Evolutionary conservation across 169 alveolate genomes (phyloP).

Genomic region (Plasmodium yoelii): DNA sequence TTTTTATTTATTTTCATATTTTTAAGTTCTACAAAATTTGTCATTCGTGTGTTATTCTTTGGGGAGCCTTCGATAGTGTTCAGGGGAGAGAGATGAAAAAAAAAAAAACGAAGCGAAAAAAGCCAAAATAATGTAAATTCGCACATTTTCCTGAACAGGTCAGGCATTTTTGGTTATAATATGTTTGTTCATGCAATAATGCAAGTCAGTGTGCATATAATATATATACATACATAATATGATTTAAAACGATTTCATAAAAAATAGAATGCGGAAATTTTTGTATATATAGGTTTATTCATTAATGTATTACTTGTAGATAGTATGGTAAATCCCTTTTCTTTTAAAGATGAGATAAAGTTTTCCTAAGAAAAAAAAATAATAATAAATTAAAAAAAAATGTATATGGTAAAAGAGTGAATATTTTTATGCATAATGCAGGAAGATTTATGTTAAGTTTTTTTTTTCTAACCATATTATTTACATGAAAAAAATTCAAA

Average conservation of each 20-base stretch:
- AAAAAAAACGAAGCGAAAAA: no score
- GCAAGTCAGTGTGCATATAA: no score
- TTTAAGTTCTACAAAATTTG: slow-evolving; percentile 9
- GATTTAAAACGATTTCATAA: no score
- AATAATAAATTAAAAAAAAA: background rate
- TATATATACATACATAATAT: no score
- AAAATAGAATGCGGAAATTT: no score
- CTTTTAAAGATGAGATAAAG: slow-evolving; percentile 3
- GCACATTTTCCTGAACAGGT: no score
- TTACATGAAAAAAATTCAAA: slow-evolving; percentile 39
- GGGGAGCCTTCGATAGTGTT: slow-evolving; percentile 20
- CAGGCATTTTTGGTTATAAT: no score
- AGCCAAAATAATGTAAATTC: background rate
- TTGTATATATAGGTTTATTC: background rate
- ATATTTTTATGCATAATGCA: background rate
- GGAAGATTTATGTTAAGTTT: background rate
- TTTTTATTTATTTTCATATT: slow-evolving; percentile 7
- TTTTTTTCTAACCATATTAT: slow-evolving; percentile 22
- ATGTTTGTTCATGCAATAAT: no score
- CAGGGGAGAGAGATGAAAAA: background rate
- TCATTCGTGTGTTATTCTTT: background rate
- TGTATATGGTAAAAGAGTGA: background rate
- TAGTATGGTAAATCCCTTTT: slow-evolving; percentile 11
- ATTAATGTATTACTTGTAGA: slow-evolving; percentile 6
- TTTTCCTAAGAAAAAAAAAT: slow-evolving; percentile 2